phyloP scores from a whole-genome alignment of 1,139 yeast genomes.

The Yamadazyma siamensis region DNA sequence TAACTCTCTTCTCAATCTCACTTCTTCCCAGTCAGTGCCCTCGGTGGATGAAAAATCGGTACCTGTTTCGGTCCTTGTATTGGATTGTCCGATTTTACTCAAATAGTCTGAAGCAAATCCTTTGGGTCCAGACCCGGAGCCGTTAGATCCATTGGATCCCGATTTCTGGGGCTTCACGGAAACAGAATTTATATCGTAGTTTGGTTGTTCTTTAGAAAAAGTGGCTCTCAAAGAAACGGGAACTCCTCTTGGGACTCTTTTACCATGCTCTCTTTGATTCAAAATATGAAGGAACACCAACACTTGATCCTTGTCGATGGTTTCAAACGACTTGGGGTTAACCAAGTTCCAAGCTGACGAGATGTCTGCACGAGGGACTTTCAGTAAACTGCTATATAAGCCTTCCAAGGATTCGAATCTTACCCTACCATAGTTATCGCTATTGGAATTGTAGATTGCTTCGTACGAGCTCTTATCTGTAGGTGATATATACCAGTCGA shows the following conservation, averaged over 20 bases:
- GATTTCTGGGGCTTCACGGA: conserved; percentile 8
- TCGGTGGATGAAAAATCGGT: conserved; percentile 74
- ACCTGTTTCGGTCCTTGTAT: conserved; percentile 54
- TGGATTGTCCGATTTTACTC: conserved; percentile 44
- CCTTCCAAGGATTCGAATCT: conserved; percentile 68
- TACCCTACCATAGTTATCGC: conserved; percentile 82
- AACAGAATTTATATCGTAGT: conserved; percentile 53
- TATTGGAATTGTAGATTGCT: conserved; percentile 67
- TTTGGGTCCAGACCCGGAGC: conserved; percentile 21
- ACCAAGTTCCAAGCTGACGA: conserved; percentile 94
- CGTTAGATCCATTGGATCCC: conserved; percentile 14
- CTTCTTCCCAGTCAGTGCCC: conserved; percentile 86
- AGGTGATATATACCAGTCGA: conserved; percentile 97
- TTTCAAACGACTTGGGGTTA: conserved; percentile 81
- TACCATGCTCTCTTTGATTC: conserved; percentile 86
- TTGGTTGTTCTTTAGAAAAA: conserved; percentile 81
- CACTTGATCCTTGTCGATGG: conserved; percentile 92
- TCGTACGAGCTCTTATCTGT: conserved; percentile 77
- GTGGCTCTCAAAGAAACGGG: conserved; percentile 94
- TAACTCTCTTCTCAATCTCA: conserved; percentile 74
- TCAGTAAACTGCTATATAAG: conserved; percentile 62
- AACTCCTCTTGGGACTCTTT: conserved; percentile 85
- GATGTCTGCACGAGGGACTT: conserved; percentile 83
- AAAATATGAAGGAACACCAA: conserved; percentile 85
- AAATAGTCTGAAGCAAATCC: conserved; percentile 41